Conservation (phyloP, 768 basidiomycete species). For the Pilatotrama ljubarskyi region DNA sequence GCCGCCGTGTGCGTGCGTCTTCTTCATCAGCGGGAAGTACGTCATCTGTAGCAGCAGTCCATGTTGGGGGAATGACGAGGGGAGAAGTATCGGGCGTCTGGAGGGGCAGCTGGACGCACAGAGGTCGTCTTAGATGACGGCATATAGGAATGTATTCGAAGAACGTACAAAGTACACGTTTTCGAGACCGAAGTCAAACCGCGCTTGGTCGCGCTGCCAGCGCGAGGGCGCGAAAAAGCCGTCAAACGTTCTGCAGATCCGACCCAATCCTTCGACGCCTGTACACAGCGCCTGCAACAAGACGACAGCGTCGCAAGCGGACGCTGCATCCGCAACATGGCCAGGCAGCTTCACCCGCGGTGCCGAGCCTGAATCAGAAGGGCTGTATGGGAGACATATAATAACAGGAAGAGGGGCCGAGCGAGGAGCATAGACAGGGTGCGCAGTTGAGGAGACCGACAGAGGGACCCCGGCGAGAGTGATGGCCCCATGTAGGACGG, state of each 20-base stretch:
- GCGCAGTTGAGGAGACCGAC: slow-evolving; percentile 36
- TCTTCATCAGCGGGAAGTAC: neutral
- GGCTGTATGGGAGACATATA: slow-evolving; percentile 32
- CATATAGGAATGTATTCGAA: neutral
- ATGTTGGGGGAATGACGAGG: slow-evolving; percentile 39
- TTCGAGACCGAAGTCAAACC: slow-evolving; percentile 45
- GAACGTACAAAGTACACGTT: slow-evolving; percentile 51
- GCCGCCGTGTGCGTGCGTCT: slow-evolving; percentile 7
- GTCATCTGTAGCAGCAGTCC: slow-evolving; percentile 33
- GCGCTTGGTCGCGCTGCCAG: slow-evolving; percentile 37
- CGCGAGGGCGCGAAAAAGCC: slow-evolving; percentile 59
- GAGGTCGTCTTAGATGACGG: slow-evolving; percentile 24
- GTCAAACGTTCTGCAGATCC: slow-evolving; percentile 61
- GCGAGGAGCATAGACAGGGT: slow-evolving; percentile 73
- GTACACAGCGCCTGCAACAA: slow-evolving; percentile 58
- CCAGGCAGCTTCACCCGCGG: slow-evolving; percentile 15
- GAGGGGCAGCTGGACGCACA: slow-evolving; percentile 25
- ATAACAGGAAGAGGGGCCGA: slow-evolving; percentile 74
- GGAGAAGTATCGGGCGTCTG: slow-evolving; percentile 34
- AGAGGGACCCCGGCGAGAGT: slow-evolving; percentile 57
- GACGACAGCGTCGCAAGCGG: slow-evolving; percentile 42
- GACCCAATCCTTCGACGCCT: slow-evolving; percentile 66
- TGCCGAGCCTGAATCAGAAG: neutral
- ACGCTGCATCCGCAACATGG: slow-evolving; percentile 15
- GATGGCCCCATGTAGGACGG: slow-evolving; percentile 63